Percentiles rank a stretch among this genome's conserved stretches.
Evolutionary conservation across 148 eudicot genomes (phyloP).

Genomic region (Diospyros kaki): DNA sequence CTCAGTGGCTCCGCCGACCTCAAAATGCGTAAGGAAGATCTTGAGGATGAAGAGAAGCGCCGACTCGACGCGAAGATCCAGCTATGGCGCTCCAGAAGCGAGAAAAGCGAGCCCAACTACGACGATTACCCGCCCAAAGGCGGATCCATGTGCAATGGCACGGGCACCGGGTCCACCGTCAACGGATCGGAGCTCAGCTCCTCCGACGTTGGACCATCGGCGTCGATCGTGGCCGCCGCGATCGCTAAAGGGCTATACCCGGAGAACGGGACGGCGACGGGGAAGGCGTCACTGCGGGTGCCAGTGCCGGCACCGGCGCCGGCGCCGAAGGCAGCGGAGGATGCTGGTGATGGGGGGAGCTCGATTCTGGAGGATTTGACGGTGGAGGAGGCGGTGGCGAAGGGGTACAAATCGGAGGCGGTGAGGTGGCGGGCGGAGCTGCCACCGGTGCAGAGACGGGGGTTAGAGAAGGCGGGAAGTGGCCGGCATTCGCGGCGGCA

Average conservation of each 20-base stretch:
- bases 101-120: background rate
- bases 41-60: background rate
- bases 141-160: background rate
- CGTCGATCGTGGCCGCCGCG: conserved; percentile 24
- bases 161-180: background rate
- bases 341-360: conserved; percentile 16
- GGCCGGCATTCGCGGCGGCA: conserved; percentile 17
- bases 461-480: background rate
- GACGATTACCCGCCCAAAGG: background rate
- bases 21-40: too few relatives aligned
- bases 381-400: conserved; percentile 18
- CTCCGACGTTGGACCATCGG: conserved; percentile 22
- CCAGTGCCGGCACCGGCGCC: background rate
- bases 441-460: background rate
- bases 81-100: conserved; percentile 1
- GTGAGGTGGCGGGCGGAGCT: background rate
- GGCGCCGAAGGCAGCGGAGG: background rate
- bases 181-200: conserved; percentile 6
- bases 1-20: background rate
- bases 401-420: conserved; percentile 15
- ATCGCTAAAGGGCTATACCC: conserved; percentile 15
- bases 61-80: background rate
- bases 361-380: conserved; percentile 27
- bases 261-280: too few relatives aligned
- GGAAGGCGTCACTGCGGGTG: too few relatives aligned